phyloP scores from a whole-genome alignment of 257 asterid species.

The Prunella vulgaris region DNA sequence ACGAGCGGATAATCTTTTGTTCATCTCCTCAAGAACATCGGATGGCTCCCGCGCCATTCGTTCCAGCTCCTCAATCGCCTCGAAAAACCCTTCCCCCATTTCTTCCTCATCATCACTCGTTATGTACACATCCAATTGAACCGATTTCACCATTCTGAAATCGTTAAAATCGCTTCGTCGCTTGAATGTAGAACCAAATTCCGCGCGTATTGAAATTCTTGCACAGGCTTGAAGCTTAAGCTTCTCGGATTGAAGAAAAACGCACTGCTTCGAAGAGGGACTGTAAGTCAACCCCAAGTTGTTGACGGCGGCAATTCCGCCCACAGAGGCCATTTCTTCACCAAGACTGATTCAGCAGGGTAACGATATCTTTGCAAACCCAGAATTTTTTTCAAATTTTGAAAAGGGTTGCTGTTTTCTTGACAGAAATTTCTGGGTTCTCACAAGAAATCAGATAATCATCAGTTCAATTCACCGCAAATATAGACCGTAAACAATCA shows the following conservation, averaged over 20 bases:
- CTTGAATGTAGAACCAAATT: neutral
- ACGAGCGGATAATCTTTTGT: conserved; percentile 64
- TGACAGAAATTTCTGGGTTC: neutral
- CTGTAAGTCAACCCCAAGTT: conserved; percentile 26
- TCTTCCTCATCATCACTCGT: conserved; percentile 81
- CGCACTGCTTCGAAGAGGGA: conserved; percentile 22
- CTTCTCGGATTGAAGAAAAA: conserved; percentile 20
- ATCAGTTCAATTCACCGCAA: conserved; percentile 3
- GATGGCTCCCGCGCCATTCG: conserved; percentile 94
- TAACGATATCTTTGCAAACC: neutral
- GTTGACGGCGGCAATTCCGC: conserved; percentile 38
- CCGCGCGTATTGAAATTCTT: conserved; percentile 9
- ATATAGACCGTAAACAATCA: conserved; percentile 11
- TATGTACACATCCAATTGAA: conserved; percentile 60
- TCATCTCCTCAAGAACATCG: conserved; percentile 92
- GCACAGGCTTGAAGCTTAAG: conserved; percentile 24
- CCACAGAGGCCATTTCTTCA: conserved; percentile 31
- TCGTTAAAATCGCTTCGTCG: conserved; percentile 21
- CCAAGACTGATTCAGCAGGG: neutral
- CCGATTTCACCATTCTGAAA: conserved; percentile 46
- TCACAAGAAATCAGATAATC: neutral
- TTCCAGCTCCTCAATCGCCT: conserved; percentile 90
- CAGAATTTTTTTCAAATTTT: neutral
- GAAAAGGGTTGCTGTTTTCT: neutral
- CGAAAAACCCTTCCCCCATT: conserved; percentile 87